Base-by-base conservation (phyloP, 257 asterid species). In the Scutellaria galericulata region DNA sequence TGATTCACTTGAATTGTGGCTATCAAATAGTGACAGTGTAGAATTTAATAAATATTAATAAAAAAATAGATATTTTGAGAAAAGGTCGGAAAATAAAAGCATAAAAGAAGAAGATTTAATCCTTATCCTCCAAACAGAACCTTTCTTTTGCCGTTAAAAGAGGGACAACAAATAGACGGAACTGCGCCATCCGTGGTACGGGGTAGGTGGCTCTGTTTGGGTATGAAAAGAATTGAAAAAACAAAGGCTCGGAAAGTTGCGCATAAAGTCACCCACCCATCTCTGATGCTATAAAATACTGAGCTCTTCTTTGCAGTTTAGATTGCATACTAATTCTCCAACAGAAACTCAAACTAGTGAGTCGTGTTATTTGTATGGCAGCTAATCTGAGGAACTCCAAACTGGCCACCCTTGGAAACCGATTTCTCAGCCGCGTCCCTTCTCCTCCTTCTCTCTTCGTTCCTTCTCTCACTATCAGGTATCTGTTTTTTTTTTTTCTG, bases 381-480 rank as follows among this genome's bases (percentile, higher is more conserved):
- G 85, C 84, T 79, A 80, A 80, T 83, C 73, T 84, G 79, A 86
- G 77, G 81, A 60, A 76, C 39, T 79, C 82, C 53, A 68, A 75
- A 78, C 67, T 87, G 77, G 82, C 81, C 69, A 80, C 59, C 77
- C 68, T 85, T 31, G 93, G 86, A 31, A 87, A 82, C 75, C 86
- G 84, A 66, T 67, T 87, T 27, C 66, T 78, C 9, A 40, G 75
- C 72, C 82, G 65, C 81, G 80, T 86, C 77, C 77, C 46, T 20
- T 69, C 83, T 24, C 60, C 46, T 24, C 50, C 60, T 40, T 31
- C 79, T 41, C 40, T 53, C 68, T 15, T 47, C 70, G 14, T 65
- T 68, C 77, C 81, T 75, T 50, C 78, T 10, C 74, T 80, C 75
- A 73, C 83, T 37, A 73, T 24, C 71, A 85, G 84, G 82, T 83